Base-by-base conservation (phyloP, 1,139 yeast genomes). In the Hansenula anomala region DNA sequence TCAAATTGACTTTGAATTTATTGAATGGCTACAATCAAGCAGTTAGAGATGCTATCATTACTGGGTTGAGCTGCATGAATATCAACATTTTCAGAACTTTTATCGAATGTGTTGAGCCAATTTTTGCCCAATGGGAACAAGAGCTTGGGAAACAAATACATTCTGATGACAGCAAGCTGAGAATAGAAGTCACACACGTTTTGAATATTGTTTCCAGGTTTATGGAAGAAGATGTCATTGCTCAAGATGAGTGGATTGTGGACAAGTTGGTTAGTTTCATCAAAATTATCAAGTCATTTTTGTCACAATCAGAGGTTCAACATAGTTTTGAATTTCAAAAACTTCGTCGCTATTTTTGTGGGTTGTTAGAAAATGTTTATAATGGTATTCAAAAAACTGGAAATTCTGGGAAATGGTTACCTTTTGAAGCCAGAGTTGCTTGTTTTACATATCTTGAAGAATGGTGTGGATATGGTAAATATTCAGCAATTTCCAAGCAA, bases 381-480 rank as follows among this genome's bases (percentile, higher is more conserved):
- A 57, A 66, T 8, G 78, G 86, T 18, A 58, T 78, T 36, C 62
- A 65, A 49, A 47, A 60, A 44, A 51, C 66, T 39, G 54, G 55
- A 4, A 66, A 66, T 28, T 63, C 75, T 7, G 34, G 51, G 9
- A 67, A 67, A 34, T 78, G 92, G 77, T 66, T 90, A 19, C 92
- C 95, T 1, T 89, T 89, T 57, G 90, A 83, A 51, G 94, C 92
- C 10, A 69, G 97, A 42, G 79, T 86, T 20, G 84, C 89, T 1
- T 84, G 94, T 49, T 89, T 88, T 61, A 78, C 80, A 35, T 82
- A 77, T 54, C 66, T 92, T 44, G 89, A 85, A 48, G 96, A 87
- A 55, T 94, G 99, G 99, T 88, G 96, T 60, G 95, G 95, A 0
- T 79, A 77, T 58, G 97, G 97, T 1, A 82, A 76, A 37, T 69